Evolutionary conservation across 371 early-diverging fungal species (phyloP).

Genomic region (Circinella umbellata): DNA sequence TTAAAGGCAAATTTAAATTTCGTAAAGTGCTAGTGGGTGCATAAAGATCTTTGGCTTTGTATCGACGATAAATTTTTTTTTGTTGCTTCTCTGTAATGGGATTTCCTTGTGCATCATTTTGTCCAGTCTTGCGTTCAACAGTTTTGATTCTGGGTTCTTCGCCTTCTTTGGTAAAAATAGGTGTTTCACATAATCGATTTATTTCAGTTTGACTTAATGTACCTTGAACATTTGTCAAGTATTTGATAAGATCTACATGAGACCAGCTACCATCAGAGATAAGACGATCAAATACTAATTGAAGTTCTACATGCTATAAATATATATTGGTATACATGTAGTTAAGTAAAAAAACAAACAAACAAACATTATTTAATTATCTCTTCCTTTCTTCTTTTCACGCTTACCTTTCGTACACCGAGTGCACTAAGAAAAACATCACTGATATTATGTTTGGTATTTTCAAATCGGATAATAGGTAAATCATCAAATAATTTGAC

Average conservation of each 20-base stretch:
- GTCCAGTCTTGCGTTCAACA: constrained; percentile 19
- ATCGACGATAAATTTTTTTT: constrained; percentile 49
- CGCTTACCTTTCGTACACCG: constrained; percentile 79
- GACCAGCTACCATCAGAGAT: constrained; percentile 86
- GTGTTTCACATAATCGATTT: constrained; percentile 64
- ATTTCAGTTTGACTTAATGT: constrained; percentile 69
- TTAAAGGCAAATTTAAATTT: constrained; percentile 68
- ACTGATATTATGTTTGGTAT: constrained; percentile 45
- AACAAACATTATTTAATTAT: too few species aligned
- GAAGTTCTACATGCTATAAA: constrained; percentile 80
- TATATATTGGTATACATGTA: too few species aligned
- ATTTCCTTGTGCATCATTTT: constrained; percentile 19
- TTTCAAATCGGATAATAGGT: constrained; percentile 65
- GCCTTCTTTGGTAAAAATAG: constrained; percentile 72
- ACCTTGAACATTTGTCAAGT: constrained; percentile 71
- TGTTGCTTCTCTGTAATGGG: constrained; percentile 26
- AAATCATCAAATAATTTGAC: constrained; percentile 88
- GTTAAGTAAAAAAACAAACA: too few species aligned
- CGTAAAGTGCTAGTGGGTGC: constrained; percentile 69
- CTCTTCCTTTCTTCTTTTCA: too few species aligned
- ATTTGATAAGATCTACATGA: constrained; percentile 83
- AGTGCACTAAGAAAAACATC: constrained; percentile 69
- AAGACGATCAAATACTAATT: constrained; percentile 84
- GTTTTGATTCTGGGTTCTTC: constrained; percentile 35
- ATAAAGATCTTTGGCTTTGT: constrained; percentile 75